phyloP scores from a whole-genome alignment of 2,329 filamentous ascomycete genomes.

The Pseudogymnoascus verrucosus region DNA sequence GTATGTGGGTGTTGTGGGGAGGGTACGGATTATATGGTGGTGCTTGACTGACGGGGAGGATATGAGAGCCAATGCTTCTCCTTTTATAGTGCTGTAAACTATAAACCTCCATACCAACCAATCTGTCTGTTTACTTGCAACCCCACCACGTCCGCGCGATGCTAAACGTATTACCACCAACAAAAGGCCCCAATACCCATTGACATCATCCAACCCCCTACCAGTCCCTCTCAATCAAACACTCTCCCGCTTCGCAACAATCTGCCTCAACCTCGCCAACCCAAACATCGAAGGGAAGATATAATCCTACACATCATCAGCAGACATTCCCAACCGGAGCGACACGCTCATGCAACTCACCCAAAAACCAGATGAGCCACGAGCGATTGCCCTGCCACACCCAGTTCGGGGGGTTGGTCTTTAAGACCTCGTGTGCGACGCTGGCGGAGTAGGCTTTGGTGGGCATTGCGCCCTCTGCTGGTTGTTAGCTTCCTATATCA shows the following conservation, averaged over 20 bases:
- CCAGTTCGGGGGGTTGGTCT: slow-evolving; percentile 15
- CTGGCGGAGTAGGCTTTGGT: slow-evolving; percentile 17
- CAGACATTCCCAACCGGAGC: not conserved
- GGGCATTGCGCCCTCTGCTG: slow-evolving; percentile 7
- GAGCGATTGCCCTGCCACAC: slow-evolving; percentile 16
- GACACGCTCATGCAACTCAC: not conserved
- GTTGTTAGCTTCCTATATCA: not conserved
- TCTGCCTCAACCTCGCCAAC: not conserved
- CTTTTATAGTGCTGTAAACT: no score
- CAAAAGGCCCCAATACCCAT: not conserved
- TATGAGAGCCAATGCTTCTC: no score
- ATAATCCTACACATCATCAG: not conserved
- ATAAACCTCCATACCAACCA: no score
- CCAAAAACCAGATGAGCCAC: slow-evolving; percentile 9
- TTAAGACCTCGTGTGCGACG: slow-evolving; percentile 17
- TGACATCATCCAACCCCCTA: not conserved
- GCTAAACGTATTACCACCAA: not conserved
- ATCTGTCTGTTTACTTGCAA: not conserved
- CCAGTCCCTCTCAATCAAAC: not conserved
- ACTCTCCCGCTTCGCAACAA: not conserved
- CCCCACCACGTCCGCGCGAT: not conserved
- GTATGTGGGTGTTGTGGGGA: no score
- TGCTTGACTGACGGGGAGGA: no score
- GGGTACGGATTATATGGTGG: no score
- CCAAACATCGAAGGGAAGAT: slow-evolving; percentile 10